A percentile compares a stretch with the other conserved stretches of the same genome.
phyloP scores from a whole-genome alignment of 441 rosid genomes.

The Codiaeum variegatum region DNA sequence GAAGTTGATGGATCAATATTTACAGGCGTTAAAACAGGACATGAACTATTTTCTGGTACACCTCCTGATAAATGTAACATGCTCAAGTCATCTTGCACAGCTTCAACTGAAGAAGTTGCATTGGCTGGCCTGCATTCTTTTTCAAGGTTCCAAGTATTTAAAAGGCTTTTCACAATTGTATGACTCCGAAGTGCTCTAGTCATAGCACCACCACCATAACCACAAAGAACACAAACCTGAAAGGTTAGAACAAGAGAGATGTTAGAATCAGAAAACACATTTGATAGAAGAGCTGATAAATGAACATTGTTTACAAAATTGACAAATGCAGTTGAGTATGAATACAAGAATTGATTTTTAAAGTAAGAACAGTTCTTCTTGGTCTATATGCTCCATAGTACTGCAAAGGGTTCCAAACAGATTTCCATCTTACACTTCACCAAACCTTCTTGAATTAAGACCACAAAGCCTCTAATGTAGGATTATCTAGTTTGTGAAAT shows the following conservation, averaged over 20 bases:
- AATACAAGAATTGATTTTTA: not conserved
- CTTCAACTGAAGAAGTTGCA: slow-evolving; percentile 20
- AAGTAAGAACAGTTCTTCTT: not conserved
- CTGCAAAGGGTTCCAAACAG: not conserved
- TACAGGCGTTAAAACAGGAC: slow-evolving; percentile 24
- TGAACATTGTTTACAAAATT: not conserved
- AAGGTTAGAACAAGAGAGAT: not conserved
- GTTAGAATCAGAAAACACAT: slow-evolving; percentile 10
- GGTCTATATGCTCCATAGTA: not conserved
- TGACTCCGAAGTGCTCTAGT: slow-evolving; percentile 41
- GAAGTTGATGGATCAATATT: slow-evolving; percentile 27
- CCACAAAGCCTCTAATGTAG: not conserved
- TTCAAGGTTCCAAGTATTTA: slow-evolving; percentile 40
- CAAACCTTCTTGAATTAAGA: not conserved
- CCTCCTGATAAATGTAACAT: slow-evolving; percentile 18
- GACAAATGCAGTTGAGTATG: not conserved
- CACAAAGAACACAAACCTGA: slow-evolving; percentile 56
- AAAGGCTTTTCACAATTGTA: slow-evolving; percentile 37
- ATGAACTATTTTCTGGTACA: slow-evolving; percentile 19
- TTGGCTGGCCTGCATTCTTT: slow-evolving; percentile 22
- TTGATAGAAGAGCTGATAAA: not conserved
- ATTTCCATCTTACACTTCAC: not conserved
- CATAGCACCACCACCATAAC: slow-evolving; percentile 56
- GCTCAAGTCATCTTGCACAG: slow-evolving; percentile 23
- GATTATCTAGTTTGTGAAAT: not conserved